These are phyloP conservation scores for Geotrichum europaeum DNA, from an alignment of 1,139 yeast genomes.

Conservation along the genomic window DNA sequence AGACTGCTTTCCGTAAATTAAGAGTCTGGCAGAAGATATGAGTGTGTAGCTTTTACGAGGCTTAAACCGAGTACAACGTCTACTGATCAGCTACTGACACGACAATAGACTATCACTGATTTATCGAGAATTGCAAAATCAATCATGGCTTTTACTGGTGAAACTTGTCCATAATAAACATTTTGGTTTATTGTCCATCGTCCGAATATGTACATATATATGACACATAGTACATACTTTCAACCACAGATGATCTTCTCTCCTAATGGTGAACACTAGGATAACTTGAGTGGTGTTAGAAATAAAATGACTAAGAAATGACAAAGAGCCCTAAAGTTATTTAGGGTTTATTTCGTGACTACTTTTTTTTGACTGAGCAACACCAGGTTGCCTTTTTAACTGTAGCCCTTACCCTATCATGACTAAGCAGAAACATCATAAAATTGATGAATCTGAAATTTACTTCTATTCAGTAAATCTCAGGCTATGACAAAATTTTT, in stretches of 20 bases:
- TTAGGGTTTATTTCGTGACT: conserved; percentile 1
- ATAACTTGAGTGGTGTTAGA: not conserved
- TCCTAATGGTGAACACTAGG: not conserved
- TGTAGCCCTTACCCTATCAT: not conserved
- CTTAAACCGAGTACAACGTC: too few species aligned
- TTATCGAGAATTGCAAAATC: too few species aligned
- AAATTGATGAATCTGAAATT: conserved; percentile 2
- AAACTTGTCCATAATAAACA: too few species aligned
- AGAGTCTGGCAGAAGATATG: too few species aligned
- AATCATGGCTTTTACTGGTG: too few species aligned
- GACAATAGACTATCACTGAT: too few species aligned
- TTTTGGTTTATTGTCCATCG: too few species aligned
- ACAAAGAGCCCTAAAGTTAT: not conserved
- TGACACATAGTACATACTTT: too few species aligned
- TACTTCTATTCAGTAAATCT: not conserved
- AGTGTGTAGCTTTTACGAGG: too few species aligned
- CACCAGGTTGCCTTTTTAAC: not conserved
- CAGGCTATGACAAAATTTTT: conserved; percentile 9
- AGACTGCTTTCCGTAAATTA: too few species aligned
- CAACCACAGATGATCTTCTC: not conserved
- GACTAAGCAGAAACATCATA: not conserved
- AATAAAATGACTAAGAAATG: not conserved
- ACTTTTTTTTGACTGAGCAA: not conserved
- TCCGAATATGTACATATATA: too few species aligned
- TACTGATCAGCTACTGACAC: too few species aligned